phyloP scores from a whole-genome alignment of 176 grass and related monocot species.

The Raddia distichophylla region DNA sequence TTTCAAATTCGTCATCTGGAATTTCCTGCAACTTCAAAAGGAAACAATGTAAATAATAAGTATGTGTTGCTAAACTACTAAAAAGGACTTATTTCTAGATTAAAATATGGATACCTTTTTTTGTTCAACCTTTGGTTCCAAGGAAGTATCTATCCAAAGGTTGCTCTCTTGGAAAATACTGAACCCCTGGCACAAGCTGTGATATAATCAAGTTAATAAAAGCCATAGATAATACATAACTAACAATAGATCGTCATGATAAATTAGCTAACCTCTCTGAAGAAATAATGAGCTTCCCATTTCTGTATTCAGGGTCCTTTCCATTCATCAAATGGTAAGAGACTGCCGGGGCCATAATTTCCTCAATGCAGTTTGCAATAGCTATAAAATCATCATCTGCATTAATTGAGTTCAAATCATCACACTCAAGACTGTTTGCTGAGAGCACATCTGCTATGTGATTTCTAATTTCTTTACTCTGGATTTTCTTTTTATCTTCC shows the following conservation, averaged over 20 bases:
- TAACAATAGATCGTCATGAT: conserved; percentile 27
- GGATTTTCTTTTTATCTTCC: conserved; percentile 53
- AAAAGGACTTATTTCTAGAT: background rate
- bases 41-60: conserved; percentile 14
- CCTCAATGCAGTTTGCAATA: conserved; percentile 54
- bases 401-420: conserved; percentile 72
- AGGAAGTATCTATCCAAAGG: conserved; percentile 52
- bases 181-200: conserved; percentile 81
- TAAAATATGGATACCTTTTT: conserved; percentile 50
- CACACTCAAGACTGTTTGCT: conserved; percentile 68
- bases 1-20: conserved; percentile 81
- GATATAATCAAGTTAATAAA: conserved; percentile 28
- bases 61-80: background rate
- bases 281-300: conserved; percentile 83
- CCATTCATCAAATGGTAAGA: conserved; percentile 86
- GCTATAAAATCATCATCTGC: conserved; percentile 44
- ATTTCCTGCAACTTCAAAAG: conserved; percentile 43
- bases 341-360: conserved; percentile 76
- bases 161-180: conserved; percentile 77
- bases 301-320: conserved; percentile 76
- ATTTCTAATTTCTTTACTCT: conserved; percentile 49
- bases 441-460: conserved; percentile 56
- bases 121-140: conserved; percentile 65
- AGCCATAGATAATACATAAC: background rate
- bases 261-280: conserved; percentile 66